Evolutionary conservation across 78 protist genomes (phyloP), one percentile per base, ranked within the genome.

Genomic region (Dictyostelium brefeldianum): DNA sequence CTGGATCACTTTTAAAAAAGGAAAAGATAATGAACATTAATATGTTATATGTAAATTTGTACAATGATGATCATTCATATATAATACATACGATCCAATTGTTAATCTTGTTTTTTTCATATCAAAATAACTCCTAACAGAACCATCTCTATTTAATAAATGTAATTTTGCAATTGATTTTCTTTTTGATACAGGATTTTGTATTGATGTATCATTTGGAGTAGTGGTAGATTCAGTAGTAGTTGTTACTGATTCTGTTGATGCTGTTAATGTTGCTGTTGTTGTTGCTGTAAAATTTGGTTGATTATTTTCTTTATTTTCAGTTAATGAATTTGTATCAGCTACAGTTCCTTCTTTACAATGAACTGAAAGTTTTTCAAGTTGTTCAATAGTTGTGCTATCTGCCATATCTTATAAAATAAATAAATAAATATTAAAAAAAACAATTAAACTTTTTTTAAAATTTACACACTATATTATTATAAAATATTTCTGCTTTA

Each of bases 91-190:
- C 75, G 75, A 67, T 67, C 75, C 75, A 31, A 67, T 67, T 67
- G 17, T 67, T 6, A 67, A 9, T 31, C 29, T 67, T 12, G 75
- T 6, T 67, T 31, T 67, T 67, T 67, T 67, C 75, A 67, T 67
- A 29, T 67, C 75, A 31, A 67, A 67, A 17, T 31, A 31, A 67
- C 36, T 31, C 29, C 36, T 67, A 67, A 31, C 75, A 67, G 75
- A 31, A 5, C 75, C 75, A 67, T 67, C 75, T 67, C 47, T 67
- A 67, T 67, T 67, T 67, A 67, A 67, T 67, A 67, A 31, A 67
- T 67, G 75, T 0, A 67, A 3, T 31, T 67, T 67, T 29, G 75
- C 75, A 29, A 31, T 29, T 0, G 31, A 15, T 17, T 67, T 67
- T 67, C 47, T 67, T 67, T 31, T 67, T 67, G n/a, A 25, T 25